These are phyloP conservation scores for Apiospora pterosperma DNA, from an alignment of 2,329 filamentous ascomycete genomes.

Conservation along the genomic window DNA sequence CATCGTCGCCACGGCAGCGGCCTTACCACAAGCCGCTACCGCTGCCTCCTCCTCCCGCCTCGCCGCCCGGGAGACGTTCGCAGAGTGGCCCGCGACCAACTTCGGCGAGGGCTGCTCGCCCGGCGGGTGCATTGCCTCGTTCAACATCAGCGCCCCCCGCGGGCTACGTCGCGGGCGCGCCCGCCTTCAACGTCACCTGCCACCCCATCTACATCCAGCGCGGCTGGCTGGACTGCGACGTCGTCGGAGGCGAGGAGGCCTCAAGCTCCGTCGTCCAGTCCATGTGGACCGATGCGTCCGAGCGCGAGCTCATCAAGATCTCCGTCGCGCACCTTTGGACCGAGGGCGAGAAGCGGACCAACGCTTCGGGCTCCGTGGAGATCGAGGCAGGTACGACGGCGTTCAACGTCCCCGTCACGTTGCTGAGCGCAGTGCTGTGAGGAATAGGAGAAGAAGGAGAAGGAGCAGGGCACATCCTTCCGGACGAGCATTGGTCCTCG, in stretches of 20 bases:
- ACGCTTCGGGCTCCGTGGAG: neutral
- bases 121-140: conserved; percentile 20
- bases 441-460: neutral
- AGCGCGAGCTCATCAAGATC: conserved; percentile 17
- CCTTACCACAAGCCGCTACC: too few species aligned
- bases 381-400: neutral
- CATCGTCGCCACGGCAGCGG: neutral
- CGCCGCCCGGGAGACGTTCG: neutral
- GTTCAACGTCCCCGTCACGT: neutral
- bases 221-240: conserved; percentile 19
- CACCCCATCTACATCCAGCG: conserved; percentile 20
- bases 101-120: conserved; percentile 20
- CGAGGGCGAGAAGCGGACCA: conserved; percentile 8
- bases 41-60: neutral
- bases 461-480: neutral
- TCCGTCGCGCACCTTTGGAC: conserved; percentile 9
- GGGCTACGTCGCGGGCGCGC: conserved; percentile 18
- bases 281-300: conserved; percentile 16
- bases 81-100: conserved; percentile 12
- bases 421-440: neutral
- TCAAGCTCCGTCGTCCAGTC: conserved; percentile 16
- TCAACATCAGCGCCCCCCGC: conserved; percentile 18
- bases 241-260: conserved; percentile 4
- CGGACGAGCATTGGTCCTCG: neutral
- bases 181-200: conserved; percentile 23